These are phyloP conservation scores for Candida anglica DNA, from an alignment of 805 yeast species.

Conservation along the genomic window DNA sequence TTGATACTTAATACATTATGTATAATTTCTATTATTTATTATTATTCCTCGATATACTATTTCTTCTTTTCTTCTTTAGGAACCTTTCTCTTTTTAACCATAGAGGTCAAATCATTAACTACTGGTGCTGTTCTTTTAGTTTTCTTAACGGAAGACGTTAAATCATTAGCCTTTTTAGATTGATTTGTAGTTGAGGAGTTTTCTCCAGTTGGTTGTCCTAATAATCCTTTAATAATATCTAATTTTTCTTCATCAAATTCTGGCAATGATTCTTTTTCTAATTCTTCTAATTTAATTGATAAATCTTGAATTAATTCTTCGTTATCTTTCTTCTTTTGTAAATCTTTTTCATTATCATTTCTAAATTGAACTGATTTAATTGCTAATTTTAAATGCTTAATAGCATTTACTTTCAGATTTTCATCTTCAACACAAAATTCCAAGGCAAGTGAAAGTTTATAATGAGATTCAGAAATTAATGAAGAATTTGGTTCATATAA, in stretches of 20 bases:
- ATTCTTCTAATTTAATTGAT: conserved; percentile 51
- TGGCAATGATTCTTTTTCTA: conserved; percentile 47
- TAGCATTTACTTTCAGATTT: conserved; percentile 44
- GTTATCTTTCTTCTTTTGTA: conserved; percentile 37
- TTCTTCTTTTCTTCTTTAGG: too few relatives aligned
- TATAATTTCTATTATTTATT: too few relatives aligned
- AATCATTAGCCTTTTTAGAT: conserved; percentile 13
- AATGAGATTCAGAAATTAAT: conserved; percentile 72
- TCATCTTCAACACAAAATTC: conserved; percentile 65
- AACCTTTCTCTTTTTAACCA: conserved; percentile 55
- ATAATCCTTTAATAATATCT: conserved; percentile 51
- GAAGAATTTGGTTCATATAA: conserved; percentile 50
- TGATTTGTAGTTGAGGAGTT: conserved; percentile 8
- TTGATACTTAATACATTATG: too few relatives aligned
- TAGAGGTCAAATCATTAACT: conserved; percentile 59
- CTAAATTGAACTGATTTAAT: conserved; percentile 36
- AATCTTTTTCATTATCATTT: conserved; percentile 39
- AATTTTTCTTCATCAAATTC: conserved; percentile 48
- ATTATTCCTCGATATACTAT: too few relatives aligned
- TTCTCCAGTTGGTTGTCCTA: conserved; percentile 49
- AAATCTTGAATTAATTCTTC: conserved; percentile 53
- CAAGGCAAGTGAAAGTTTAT: conserved; percentile 72
- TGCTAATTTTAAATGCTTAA: conserved; percentile 53
- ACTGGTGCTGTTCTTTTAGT: conserved; percentile 13
- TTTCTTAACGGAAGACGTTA: conserved; percentile 19